Base-by-base conservation (phyloP, 306 rosid species). In the Malus fusca region DNA sequence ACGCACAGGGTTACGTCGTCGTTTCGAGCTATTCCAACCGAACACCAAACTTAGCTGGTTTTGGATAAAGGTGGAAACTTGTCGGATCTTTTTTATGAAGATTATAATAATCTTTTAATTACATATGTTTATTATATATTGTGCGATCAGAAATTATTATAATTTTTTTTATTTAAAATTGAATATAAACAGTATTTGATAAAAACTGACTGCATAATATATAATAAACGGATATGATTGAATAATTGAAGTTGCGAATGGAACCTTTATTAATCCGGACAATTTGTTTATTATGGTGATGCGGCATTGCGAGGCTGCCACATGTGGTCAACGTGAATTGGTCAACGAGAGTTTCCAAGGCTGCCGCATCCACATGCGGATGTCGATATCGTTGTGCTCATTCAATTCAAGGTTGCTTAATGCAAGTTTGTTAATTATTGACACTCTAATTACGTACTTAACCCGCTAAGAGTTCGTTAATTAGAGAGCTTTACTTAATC, bases 31-130 rank as follows among this genome's bases (percentile, higher is more conserved):
- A 48, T 15, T 48, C 53, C 52, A 46, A 13, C 52, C 52, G 19
- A 48, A 51, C 21, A 4, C 30, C 28, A 58, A 58, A 58, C 30
- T 9, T 17, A 51, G 18, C 21, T 0, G 3, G 6, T 37, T 37
- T 37, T 7, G 9, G 10, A 1, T 33, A n/a, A n/a, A n/a, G n/a
- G n/a, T n/a, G n/a, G n/a, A n/a, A 4, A 4, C 35, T 31, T 0
- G 1, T 6, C 35, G 35, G 5, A 31, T 31, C 1, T 0, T 33
- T 0, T 33, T 33, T 33, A 0, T 0, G 35, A 33, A 7, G 6
- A 5, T 33, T 33, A 0, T 5, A 0, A 1, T 0, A 3, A 5
- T 5, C 0, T 1, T 33, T 33, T 33, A 33, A 5, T 33, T 33
- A 33, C 0, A 33, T 33, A 0, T 0, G 37, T 33, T 33, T 33